Conservation (phyloP, 1,139 yeast species). For the Maudiozyma humilis region DNA sequence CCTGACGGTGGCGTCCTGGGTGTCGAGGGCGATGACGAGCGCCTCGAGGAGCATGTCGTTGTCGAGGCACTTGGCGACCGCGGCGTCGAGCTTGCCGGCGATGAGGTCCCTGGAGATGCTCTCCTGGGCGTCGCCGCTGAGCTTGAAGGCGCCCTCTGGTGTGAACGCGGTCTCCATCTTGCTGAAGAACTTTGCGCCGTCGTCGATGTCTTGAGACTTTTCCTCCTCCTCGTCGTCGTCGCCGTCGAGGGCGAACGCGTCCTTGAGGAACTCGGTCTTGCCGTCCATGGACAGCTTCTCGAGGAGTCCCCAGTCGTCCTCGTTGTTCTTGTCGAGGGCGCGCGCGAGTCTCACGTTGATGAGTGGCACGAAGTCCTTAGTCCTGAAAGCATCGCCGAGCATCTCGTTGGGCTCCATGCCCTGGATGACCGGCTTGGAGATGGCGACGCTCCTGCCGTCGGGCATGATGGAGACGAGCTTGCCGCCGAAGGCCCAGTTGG, state of each 20-base stretch:
- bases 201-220: slow-evolving; percentile 25
- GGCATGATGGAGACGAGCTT: slow-evolving; percentile 57
- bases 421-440: slow-evolving; percentile 42
- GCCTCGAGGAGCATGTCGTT: slow-evolving; percentile 69
- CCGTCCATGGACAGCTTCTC: slow-evolving; percentile 48
- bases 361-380: slow-evolving; percentile 46
- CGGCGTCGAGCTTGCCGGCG: slow-evolving; percentile 55
- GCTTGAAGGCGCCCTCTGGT: slow-evolving; percentile 39
- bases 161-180: slow-evolving; percentile 30
- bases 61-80: slow-evolving; percentile 60
- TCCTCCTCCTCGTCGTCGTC: slow-evolving; percentile 24
- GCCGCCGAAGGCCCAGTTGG: slow-evolving; percentile 86
- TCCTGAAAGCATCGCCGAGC: slow-evolving; percentile 52
- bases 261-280: slow-evolving; percentile 35
- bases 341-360: slow-evolving; percentile 45
- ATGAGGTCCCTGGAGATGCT: slow-evolving; percentile 52
- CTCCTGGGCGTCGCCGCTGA: slow-evolving; percentile 34
- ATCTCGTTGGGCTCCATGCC: slow-evolving; percentile 36
- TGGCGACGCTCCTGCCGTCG: slow-evolving; percentile 38
- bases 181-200: slow-evolving; percentile 31
- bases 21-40: slow-evolving; percentile 67
- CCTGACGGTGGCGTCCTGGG: slow-evolving; percentile 49
- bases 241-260: slow-evolving; percentile 33
- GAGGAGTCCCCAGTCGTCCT: slow-evolving; percentile 72
- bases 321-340: slow-evolving; percentile 40